These are phyloP conservation scores for Nitzschia putrida DNA, from an alignment of 108 stramenopile genomes.

Conservation along the genomic window DNA sequence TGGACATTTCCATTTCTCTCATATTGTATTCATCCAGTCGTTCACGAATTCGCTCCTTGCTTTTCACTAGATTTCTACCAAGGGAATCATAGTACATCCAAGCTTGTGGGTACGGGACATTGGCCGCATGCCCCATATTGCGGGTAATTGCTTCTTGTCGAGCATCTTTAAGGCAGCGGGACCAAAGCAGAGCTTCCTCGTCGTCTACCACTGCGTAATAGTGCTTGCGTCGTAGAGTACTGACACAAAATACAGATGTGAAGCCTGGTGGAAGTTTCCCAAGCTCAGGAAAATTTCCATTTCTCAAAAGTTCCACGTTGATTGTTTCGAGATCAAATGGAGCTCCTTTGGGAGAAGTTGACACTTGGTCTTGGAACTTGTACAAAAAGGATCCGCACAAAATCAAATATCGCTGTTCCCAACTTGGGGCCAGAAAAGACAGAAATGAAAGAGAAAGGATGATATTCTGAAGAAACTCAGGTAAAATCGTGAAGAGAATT, in stretches of 20 bases:
- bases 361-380: constrained; percentile 59
- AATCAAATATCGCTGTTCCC: constrained; percentile 74
- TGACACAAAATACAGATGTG: constrained; percentile 47
- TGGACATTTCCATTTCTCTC: constrained; percentile 70
- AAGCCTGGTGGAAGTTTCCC: constrained; percentile 48
- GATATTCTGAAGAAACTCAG: constrained; percentile 47
- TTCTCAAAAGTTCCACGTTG: constrained; percentile 31
- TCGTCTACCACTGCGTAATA: constrained; percentile 62
- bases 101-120: constrained; percentile 61
- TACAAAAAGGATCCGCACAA: constrained; percentile 77
- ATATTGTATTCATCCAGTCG: constrained; percentile 45
- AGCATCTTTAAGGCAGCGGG: constrained; percentile 57
- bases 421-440: constrained; percentile 51
- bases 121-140: constrained; percentile 73
- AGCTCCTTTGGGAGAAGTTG: constrained; percentile 60
- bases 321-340: constrained; percentile 56
- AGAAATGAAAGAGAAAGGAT: constrained; percentile 44
- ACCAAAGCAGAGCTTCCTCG: constrained; percentile 71
- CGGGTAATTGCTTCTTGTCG: constrained; percentile 66
- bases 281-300: background rate
- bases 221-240: constrained; percentile 61
- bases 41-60: constrained; percentile 53
- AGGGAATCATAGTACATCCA: constrained; percentile 69
- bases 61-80: constrained; percentile 53
- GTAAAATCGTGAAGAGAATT: constrained; percentile 56